Conservation (phyloP, 2,329 filamentous ascomycete genomes). For the Podosphaera aphanis region DNA sequence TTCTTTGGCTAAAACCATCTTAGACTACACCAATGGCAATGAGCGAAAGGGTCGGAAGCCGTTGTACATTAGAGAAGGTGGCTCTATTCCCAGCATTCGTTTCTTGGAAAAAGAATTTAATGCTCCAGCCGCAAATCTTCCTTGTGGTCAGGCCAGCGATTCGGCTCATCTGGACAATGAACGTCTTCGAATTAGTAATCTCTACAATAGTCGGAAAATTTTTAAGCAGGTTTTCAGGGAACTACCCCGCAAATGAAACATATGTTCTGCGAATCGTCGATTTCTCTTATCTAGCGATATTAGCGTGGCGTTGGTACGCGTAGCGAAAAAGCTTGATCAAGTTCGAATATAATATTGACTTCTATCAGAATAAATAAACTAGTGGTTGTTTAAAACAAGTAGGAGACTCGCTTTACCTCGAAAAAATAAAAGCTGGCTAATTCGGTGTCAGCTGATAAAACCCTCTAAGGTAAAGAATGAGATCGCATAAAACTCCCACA, state of each 20-base stretch:
- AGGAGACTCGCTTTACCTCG: too few species aligned
- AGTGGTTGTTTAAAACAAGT: too few species aligned
- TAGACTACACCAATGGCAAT: background rate
- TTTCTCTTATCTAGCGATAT: background rate
- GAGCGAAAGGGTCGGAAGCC: constrained; percentile 28
- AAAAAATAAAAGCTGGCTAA: too few species aligned
- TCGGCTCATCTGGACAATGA: constrained; percentile 90
- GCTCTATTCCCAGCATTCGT: constrained; percentile 79
- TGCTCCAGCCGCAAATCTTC: constrained; percentile 76
- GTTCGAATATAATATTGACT: too few species aligned
- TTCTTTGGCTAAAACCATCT: background rate
- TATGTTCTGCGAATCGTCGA: background rate
- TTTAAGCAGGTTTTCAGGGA: constrained; percentile 56
- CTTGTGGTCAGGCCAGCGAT: constrained; percentile 86
- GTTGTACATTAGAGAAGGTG: constrained; percentile 85
- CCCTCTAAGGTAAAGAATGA: too few species aligned
- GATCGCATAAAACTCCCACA: too few species aligned
- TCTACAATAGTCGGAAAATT: constrained; percentile 80
- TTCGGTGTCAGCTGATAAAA: too few species aligned
- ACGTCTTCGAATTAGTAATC: constrained; percentile 62
- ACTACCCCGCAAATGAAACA: constrained; percentile 13
- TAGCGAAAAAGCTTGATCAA: background rate
- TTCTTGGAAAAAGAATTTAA: constrained; percentile 87
- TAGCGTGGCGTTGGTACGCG: background rate
- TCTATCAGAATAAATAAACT: too few species aligned